These are phyloP conservation scores for Lomentospora prolificans DNA, from an alignment of 2,329 filamentous ascomycete species.

Conservation along the genomic window DNA sequence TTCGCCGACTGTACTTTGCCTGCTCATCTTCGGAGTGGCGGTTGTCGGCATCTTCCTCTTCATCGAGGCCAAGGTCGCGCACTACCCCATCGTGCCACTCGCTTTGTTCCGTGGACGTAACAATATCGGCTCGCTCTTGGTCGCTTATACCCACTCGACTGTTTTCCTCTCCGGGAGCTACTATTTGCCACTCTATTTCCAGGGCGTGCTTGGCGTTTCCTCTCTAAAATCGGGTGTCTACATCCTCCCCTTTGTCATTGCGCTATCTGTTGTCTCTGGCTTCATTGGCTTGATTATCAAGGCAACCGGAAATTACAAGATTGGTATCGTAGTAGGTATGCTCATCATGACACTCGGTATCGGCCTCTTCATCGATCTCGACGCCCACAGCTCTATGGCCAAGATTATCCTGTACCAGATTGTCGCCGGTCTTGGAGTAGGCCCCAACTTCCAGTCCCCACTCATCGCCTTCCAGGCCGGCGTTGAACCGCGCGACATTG, in stretches of 20 bases:
- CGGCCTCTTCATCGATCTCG: conserved; percentile 54
- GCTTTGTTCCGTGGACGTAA: conserved; percentile 57
- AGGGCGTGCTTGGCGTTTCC: conserved; percentile 58
- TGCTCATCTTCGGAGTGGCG: conserved; percentile 63
- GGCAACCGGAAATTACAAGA: conserved; percentile 56
- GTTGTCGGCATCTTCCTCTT: conserved; percentile 57
- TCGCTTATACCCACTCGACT: conserved; percentile 65
- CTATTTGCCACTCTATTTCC: conserved; percentile 80
- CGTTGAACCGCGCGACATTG: conserved; percentile 52
- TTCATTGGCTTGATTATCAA: conserved; percentile 46
- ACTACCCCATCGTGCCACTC: conserved; percentile 69
- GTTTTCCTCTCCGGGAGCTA: conserved; percentile 71
- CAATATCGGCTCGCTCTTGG: conserved; percentile 54
- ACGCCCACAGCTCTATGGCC: conserved; percentile 41
- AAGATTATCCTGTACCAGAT: conserved; percentile 53
- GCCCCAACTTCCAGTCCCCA: conserved; percentile 60
- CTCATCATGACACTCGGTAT: conserved; percentile 53
- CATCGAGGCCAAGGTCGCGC: conserved; percentile 63
- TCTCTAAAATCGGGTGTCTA: conserved; percentile 68
- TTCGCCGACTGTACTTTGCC: conserved; percentile 64
- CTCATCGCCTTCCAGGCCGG: conserved; percentile 59
- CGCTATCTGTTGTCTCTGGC: conserved; percentile 54
- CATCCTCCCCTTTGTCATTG: conserved; percentile 59
- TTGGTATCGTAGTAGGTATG: conserved; percentile 50
- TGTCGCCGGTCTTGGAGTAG: conserved; percentile 53